Base-by-base conservation (phyloP, 2,329 filamentous ascomycete genomes). In the Coccinonectria pachysandricola region DNA sequence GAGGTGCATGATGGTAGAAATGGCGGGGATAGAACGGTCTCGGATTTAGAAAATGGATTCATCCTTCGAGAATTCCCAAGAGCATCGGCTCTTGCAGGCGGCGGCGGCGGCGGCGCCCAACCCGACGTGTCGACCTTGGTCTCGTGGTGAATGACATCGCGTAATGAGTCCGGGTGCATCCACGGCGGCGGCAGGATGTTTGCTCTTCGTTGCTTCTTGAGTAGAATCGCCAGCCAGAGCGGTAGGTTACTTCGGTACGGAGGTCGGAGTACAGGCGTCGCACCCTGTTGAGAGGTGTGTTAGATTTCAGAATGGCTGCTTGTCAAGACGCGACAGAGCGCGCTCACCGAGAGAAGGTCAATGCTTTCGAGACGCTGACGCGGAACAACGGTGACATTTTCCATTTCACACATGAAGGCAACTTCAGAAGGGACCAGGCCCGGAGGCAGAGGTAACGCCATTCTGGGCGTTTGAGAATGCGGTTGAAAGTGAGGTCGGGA, bases 391-490 rank as follows among this genome's bases (percentile, higher is more conserved):
- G 87, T 95, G 30, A 98, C 81, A 46, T 85, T 73, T 61, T 96
- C 88, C 86, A 95, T 96, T 62, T 98, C 91, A 56, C 87, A 94
- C 15, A 96, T 64, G 50, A 96, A 98, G 26, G 86, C 82, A 23
- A 92, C 81, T 60, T 98, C 91, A 38, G 82, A 68, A 33, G 91
- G 85, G 44, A 82, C 79, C 22, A 95, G 69, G 54, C 60, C 66
- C 26, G 54, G 45, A 4, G 64, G 64, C 9, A 70, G 52, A 15
- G 65, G 62, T 25, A 66, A 51, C 16, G 66, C 66, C 66, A 71
- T 70, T n/a, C n/a, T n/a, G n/a, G n/a, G n/a, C n/a, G n/a, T n/a
- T n/a, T n/a, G n/a, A n/a, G n/a, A n/a, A n/a, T n/a, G n/a, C n/a
- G n/a, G n/a, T n/a, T n/a, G n/a, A n/a, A n/a, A n/a, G n/a, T n/a